Percentiles rank a stretch among this genome's conserved stretches.
These are phyloP conservation scores for Megacollybia platyphylla DNA, from an alignment of 1,284 basidiomycete species.

Conservation along the genomic window DNA sequence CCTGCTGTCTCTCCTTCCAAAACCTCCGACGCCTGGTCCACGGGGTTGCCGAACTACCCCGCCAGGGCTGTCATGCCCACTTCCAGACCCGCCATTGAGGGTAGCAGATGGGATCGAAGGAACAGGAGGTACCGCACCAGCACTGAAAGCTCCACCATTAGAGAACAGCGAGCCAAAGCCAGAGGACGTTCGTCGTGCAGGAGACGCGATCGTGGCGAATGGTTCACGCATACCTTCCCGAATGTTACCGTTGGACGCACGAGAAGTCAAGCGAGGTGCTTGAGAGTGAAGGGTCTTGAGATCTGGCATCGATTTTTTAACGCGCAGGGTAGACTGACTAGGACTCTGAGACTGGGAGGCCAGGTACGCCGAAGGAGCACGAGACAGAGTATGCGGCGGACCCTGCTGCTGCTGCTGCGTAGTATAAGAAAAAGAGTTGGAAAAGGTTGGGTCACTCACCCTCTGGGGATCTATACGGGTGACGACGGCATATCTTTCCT, in stretches of 20 bases:
- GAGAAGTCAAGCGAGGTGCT: conserved; percentile 67
- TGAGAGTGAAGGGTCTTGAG: conserved; percentile 78
- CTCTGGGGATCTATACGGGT: conserved; percentile 72
- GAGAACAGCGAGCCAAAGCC: conserved; percentile 60
- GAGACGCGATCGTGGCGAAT: conserved; percentile 79
- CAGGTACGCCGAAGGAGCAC: conserved; percentile 63
- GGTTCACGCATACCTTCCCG: conserved; percentile 83
- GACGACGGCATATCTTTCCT: conserved; percentile 88
- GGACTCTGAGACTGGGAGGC: conserved; percentile 35
- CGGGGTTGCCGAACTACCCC: conserved; percentile 72
- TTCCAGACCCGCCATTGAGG: conserved; percentile 30
- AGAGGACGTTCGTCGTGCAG: conserved; percentile 60
- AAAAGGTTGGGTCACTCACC: conserved; percentile 26
- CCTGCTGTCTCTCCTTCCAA: conserved; percentile 53
- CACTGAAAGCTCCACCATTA: conserved; percentile 28
- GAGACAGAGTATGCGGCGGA: conserved; percentile 46
- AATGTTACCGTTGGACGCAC: conserved; percentile 84
- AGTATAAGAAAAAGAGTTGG: conserved; percentile 3
- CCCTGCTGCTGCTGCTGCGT: conserved; percentile 22
- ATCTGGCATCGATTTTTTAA: conserved; percentile 95
- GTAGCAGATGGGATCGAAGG: conserved; percentile 48
- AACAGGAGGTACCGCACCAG: conserved; percentile 52
- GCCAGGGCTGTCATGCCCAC: conserved; percentile 28
- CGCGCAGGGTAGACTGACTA: conserved; percentile 49
- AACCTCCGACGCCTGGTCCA: conserved; percentile 62